These are phyloP conservation scores for Mucor sp. DNA, from an alignment of 371 early-diverging fungal species.

Conservation along the genomic window DNA sequence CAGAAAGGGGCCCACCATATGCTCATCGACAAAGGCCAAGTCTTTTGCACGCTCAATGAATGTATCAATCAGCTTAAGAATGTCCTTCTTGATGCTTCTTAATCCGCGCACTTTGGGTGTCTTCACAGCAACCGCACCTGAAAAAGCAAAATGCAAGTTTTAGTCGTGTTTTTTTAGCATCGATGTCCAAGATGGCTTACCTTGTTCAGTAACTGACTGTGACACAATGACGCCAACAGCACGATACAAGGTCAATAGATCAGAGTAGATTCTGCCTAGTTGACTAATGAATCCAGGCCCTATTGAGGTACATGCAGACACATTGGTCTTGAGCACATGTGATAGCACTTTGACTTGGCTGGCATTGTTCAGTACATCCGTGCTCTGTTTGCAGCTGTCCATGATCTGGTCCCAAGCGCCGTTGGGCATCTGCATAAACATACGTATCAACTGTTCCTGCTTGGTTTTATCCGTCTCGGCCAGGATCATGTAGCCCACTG, in stretches of 20 bases:
- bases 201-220: slow-evolving; percentile 68
- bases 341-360: slow-evolving; percentile 84
- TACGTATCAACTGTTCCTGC: slow-evolving; percentile 80
- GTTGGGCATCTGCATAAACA: slow-evolving; percentile 91
- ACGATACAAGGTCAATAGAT: slow-evolving; percentile 90
- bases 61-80: slow-evolving; percentile 84
- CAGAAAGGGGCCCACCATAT: slow-evolving; percentile 88
- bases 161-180: neutral
- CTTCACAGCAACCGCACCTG: slow-evolving; percentile 74
- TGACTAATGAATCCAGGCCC: slow-evolving; percentile 87
- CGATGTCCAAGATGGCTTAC: neutral
- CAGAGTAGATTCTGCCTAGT: slow-evolving; percentile 84
- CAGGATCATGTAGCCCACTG: slow-evolving; percentile 94
- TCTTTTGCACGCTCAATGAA: slow-evolving; percentile 87
- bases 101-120: slow-evolving; percentile 93
- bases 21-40: slow-evolving; percentile 67
- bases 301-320: slow-evolving; percentile 85
- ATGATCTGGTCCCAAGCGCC: slow-evolving; percentile 81
- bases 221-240: slow-evolving; percentile 86
- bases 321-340: slow-evolving; percentile 94
- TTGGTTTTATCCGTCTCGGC: slow-evolving; percentile 75
- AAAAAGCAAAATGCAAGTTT: neutral
- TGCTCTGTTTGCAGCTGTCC: slow-evolving; percentile 67
- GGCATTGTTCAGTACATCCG: slow-evolving; percentile 73
- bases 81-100: slow-evolving; percentile 95